Base-by-base conservation (phyloP, 805 yeast species). In the Metschnikowia baotianmanensis region DNA sequence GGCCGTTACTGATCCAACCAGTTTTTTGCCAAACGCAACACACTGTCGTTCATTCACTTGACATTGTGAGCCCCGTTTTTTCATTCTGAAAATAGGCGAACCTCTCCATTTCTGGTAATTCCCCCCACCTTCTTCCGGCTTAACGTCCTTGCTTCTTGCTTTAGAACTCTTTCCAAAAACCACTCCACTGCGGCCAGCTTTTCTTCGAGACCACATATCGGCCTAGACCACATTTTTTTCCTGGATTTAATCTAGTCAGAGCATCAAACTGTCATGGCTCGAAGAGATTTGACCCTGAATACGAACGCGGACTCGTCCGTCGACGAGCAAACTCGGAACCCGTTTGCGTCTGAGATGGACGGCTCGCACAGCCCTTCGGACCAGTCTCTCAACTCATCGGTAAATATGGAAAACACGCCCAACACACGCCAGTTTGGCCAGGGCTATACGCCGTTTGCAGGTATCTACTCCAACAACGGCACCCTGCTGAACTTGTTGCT, bases 381-480 rank as follows among this genome's bases (percentile, higher is more conserved):
- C 6, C 39, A 45, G 31, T 45, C 43, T 17, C 22, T 35, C n/a
- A 28, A 19, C 16, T 42, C 54, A 39, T 30, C 58, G 47, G 34
- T 40, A 18, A 31, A 38, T 17, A 26, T 35, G 19, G 18, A 20
- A 23, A 28, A 17, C 12, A 17, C 6, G 18, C 8, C 12, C 21
- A 24, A 19, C 4, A 22, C 21, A 20, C 36, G 34, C 18, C 33
- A 31, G 19, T 28, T 38, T 32, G 37, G 22, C 34, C 61, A 67
- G 35, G 66, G 63, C 23, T 72, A 71, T 45, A 61, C 64, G 20
- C 43, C 47, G 10, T 48, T 47, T 33, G 32, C 36, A 11, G 73
- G 72, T 1, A 69, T 69, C 52, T 70, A 66, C 53, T 58, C 67
- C 15, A 65, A 65, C 26, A 65, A 63, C 39, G 69, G 68, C 17